Evolutionary conservation across 805 yeast genomes (phyloP).

Genomic region (Wickerhamiella lipophila): DNA sequence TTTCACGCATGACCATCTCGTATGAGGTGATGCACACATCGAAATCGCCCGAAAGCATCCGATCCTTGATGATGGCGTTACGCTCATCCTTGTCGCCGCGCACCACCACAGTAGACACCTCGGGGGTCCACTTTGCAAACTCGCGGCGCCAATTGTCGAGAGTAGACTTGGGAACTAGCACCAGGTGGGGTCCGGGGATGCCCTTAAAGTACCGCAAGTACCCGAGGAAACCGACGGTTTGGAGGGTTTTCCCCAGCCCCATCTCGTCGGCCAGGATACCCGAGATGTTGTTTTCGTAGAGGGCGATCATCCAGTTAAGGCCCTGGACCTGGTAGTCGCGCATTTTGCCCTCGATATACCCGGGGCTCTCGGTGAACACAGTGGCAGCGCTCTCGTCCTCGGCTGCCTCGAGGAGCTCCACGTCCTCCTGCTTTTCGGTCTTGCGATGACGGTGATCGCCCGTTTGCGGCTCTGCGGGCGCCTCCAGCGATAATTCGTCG

Average conservation of each 20-base stretch:
- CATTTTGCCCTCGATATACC: constrained; percentile 57
- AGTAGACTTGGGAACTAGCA: constrained; percentile 91
- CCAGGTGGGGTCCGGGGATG: constrained; percentile 79
- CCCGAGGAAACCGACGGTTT: constrained; percentile 85
- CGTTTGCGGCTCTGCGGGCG: constrained; percentile 17
- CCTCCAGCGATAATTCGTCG: constrained; percentile 22
- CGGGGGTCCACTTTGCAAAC: constrained; percentile 92
- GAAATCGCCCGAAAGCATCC: constrained; percentile 59
- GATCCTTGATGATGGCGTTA: constrained; percentile 41
- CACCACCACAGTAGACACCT: constrained; percentile 67
- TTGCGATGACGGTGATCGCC: constrained; percentile 53
- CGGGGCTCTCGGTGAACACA: constrained; percentile 77
- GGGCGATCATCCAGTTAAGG: constrained; percentile 80
- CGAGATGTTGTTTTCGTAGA: constrained; percentile 76
- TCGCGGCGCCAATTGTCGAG: constrained; percentile 94
- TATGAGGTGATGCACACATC: constrained; percentile 86
- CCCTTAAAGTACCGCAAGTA: constrained; percentile 65
- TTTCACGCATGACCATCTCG: constrained; percentile 88
- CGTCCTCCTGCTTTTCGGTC: constrained; percentile 92
- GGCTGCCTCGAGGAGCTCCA: constrained; percentile 75
- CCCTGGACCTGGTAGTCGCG: constrained; percentile 94
- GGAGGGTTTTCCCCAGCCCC: constrained; percentile 95
- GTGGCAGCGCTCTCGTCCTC: constrained; percentile 48
- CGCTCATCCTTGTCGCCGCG: constrained; percentile 88
- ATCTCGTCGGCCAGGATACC: constrained; percentile 96